Conservation (phyloP, 2,329 filamentous ascomycete species). For the Rhynchosporium graminicola region DNA sequence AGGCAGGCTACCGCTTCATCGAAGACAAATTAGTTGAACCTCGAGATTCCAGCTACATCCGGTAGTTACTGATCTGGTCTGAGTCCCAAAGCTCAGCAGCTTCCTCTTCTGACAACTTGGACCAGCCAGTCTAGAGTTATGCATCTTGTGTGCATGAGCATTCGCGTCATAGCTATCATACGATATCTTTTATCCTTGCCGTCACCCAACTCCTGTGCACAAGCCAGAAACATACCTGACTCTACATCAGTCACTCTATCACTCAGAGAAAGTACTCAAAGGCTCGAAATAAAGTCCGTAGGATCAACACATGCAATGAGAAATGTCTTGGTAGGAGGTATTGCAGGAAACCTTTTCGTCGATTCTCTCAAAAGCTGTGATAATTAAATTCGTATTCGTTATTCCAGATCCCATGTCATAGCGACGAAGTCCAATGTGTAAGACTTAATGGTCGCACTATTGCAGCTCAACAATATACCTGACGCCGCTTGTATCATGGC, state of each 20-base stretch:
- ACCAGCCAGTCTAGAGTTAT: constrained; percentile 18
- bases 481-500: background rate
- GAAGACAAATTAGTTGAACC: too few relatives aligned
- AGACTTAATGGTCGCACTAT: constrained; percentile 11
- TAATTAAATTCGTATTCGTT: background rate
- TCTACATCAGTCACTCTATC: background rate
- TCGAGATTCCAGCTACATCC: background rate
- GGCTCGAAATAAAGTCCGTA: background rate
- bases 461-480: constrained; percentile 9
- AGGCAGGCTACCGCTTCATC: too few relatives aligned
- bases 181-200: constrained; percentile 15
- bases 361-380: background rate
- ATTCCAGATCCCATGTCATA: constrained; percentile 1
- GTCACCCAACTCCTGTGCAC: constrained; percentile 6
- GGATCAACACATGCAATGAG: too few relatives aligned
- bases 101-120: background rate
- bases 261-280: background rate
- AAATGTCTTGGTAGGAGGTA: too few relatives aligned
- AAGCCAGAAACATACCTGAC: constrained; percentile 11
- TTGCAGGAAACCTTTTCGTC: too few relatives aligned
- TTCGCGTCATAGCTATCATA: constrained; percentile 14
- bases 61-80: background rate
- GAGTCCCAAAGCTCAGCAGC: background rate
- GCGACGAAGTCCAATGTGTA: background rate
- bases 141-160: constrained; percentile 8